Evolutionary conservation across 2,329 filamentous ascomycete species (phyloP).

Genomic region (Exophiala viscosa): DNA sequence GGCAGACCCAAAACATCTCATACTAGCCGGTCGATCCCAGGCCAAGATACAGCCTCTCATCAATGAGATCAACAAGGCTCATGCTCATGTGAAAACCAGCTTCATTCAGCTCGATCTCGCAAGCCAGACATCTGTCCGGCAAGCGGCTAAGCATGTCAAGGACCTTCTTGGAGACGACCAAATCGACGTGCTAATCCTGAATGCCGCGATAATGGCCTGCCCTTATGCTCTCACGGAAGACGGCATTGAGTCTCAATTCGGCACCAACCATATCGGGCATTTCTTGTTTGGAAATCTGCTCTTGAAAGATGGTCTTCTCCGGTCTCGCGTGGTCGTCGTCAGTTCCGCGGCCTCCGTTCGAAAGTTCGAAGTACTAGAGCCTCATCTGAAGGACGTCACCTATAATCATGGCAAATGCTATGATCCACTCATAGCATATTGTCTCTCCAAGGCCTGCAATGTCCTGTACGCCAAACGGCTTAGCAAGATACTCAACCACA

Average conservation of each 20-base stretch:
- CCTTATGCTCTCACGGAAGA: conserved; percentile 30
- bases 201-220: conserved; percentile 41
- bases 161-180: conserved; percentile 20
- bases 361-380: conserved; percentile 27
- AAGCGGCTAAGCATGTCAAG: conserved; percentile 33
- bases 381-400: conserved; percentile 32
- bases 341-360: conserved; percentile 24
- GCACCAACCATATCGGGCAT: conserved; percentile 38
- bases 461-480: conserved; percentile 34
- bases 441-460: conserved; percentile 47
- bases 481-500: conserved; percentile 5
- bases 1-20: conserved; percentile 29
- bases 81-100: conserved; percentile 12
- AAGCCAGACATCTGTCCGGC: conserved; percentile 22
- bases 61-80: conserved; percentile 20
- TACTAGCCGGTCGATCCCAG: conserved; percentile 30
- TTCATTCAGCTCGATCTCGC: conserved; percentile 24
- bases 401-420: conserved; percentile 34
- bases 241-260: conserved; percentile 39
- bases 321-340: conserved; percentile 31
- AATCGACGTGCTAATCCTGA: conserved; percentile 45
- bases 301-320: conserved; percentile 29
- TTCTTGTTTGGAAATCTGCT: conserved; percentile 42
- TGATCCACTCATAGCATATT: conserved; percentile 40
- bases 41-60: conserved; percentile 30